Percentiles rank a stretch among this genome's conserved stretches.
Conservation (phyloP, 2,329 filamentous ascomycete genomes). For the Aspergillus unguis region DNA sequence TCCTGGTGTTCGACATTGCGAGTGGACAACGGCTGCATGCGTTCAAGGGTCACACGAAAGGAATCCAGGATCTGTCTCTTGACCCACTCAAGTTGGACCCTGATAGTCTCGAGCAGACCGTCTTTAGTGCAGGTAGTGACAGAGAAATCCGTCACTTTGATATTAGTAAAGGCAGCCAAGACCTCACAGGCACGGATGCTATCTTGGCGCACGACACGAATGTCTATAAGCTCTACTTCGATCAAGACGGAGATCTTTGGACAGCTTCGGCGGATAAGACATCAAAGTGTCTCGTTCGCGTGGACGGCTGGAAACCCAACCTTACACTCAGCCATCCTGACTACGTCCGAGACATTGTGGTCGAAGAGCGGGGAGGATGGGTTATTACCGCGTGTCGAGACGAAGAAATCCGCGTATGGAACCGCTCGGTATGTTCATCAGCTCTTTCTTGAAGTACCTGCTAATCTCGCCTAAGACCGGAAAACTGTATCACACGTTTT, state of each 20-base stretch:
- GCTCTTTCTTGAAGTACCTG: not conserved
- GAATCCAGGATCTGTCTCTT: constrained; percentile 73
- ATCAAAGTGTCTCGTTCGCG: constrained; percentile 71
- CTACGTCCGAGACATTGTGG: constrained; percentile 79
- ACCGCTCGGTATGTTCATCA: constrained; percentile 50
- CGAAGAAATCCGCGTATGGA: constrained; percentile 90
- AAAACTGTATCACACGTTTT: constrained; percentile 68
- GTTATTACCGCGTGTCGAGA: constrained; percentile 85
- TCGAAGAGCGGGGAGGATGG: constrained; percentile 68
- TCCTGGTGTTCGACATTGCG: constrained; percentile 76
- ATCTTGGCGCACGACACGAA: constrained; percentile 86
- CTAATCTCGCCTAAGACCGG: constrained; percentile 52
- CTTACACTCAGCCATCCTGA: constrained; percentile 76
- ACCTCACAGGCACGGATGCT: constrained; percentile 57
- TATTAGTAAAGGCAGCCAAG: constrained; percentile 29
- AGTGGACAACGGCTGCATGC: constrained; percentile 68
- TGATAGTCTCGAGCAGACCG: constrained; percentile 41
- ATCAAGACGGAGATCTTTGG: constrained; percentile 74
- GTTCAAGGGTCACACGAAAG: constrained; percentile 73
- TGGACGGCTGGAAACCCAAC: constrained; percentile 66
- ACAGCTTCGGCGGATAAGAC: constrained; percentile 90
- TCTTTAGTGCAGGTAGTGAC: constrained; percentile 80
- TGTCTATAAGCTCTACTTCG: constrained; percentile 76
- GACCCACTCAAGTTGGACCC: constrained; percentile 61
- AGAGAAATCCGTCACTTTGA: constrained; percentile 69